A percentile compares a stretch with the other conserved stretches of the same genome.
Evolutionary conservation across 1,284 basidiomycete species (phyloP).

Genomic region (Earliella scabrosa): DNA sequence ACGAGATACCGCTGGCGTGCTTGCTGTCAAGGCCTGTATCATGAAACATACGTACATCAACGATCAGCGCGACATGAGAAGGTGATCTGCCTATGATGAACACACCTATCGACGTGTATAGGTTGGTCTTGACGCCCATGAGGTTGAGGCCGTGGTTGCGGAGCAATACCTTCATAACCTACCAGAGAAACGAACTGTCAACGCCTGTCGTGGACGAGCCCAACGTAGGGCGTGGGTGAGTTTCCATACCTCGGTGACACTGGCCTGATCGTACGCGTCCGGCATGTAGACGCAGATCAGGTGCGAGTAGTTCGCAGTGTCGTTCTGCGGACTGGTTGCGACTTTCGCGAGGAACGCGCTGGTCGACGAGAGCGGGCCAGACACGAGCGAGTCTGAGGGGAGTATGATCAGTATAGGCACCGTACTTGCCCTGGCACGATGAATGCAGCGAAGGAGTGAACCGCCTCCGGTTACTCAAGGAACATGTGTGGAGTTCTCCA

Average conservation of each 20-base stretch:
- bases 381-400: constrained; percentile 56
- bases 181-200: not conserved
- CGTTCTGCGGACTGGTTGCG: constrained; percentile 57
- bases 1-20: constrained; percentile 69
- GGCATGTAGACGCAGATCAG: constrained; percentile 75
- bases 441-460: no score
- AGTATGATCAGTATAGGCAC: not conserved
- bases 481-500: not conserved
- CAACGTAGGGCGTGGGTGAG: not conserved
- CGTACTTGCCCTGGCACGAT: no score
- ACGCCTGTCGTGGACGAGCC: no score
- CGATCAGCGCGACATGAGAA: not conserved
- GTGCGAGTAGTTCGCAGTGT: constrained; percentile 57
- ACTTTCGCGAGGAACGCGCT: constrained; percentile 61
- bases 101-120: constrained; percentile 69
- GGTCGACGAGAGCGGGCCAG: constrained; percentile 63
- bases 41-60: not conserved
- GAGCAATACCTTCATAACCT: constrained; percentile 72
- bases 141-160: constrained; percentile 65
- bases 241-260: constrained; percentile 53
- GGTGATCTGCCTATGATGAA: no score
- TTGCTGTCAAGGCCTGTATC: constrained; percentile 73
- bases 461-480: no score
- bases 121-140: constrained; percentile 69
- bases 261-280: constrained; percentile 65